These are phyloP conservation scores for Phycomyces blakesleeanus DNA, from an alignment of 192 early-diverging fungal genomes.

Conservation along the genomic window DNA sequence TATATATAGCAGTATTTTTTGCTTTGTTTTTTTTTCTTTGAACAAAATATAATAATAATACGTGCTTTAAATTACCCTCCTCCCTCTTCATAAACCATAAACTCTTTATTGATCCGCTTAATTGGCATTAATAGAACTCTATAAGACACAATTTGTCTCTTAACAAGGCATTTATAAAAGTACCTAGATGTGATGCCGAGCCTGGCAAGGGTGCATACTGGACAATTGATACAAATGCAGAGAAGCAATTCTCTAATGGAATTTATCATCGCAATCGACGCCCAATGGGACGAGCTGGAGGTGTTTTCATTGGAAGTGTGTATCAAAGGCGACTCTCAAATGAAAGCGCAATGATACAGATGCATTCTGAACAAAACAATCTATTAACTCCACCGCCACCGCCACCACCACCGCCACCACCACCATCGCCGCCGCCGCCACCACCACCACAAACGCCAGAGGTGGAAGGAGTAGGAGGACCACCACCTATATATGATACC, in stretches of 20 bases:
- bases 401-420: too few relatives aligned
- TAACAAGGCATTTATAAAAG: conserved; percentile 87
- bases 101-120: too few relatives aligned
- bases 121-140: conserved; percentile 63
- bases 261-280: conserved; percentile 60
- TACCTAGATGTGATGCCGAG: conserved; percentile 76
- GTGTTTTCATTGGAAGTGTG: background rate
- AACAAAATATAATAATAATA: too few relatives aligned
- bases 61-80: too few relatives aligned
- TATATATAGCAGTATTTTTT: too few relatives aligned
- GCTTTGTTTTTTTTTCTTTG: too few relatives aligned
- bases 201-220: conserved; percentile 92
- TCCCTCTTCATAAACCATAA: too few relatives aligned
- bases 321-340: conserved; percentile 5
- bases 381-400: too few relatives aligned
- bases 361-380: background rate
- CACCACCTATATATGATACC: background rate
- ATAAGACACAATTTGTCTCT: conserved; percentile 92
- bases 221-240: conserved; percentile 75
- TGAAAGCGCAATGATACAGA: conserved; percentile 3
- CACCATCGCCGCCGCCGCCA: too few relatives aligned
- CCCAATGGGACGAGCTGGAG: background rate
- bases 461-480: background rate
- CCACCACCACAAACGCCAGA: too few relatives aligned
- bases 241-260: conserved; percentile 67